phyloP scores from a whole-genome alignment of 768 basidiomycete genomes.

The Termitomyces sp. region DNA sequence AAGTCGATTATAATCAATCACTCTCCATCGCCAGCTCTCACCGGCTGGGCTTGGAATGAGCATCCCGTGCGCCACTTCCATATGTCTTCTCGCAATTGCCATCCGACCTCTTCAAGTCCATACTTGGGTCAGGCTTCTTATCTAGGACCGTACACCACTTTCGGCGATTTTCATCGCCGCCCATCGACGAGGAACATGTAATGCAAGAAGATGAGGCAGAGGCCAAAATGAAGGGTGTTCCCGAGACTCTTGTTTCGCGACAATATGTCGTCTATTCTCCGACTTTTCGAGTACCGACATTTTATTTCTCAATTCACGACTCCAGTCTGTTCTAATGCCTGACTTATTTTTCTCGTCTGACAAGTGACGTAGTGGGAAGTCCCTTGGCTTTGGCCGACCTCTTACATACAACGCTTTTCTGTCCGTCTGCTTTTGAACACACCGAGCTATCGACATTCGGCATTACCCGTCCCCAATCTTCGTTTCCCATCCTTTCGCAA shows the following conservation, averaged over 20 bases:
- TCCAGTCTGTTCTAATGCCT: conserved; percentile 46
- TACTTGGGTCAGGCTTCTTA: conserved; percentile 42
- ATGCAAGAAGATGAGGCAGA: conserved; percentile 33
- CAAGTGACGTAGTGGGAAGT: conserved; percentile 46
- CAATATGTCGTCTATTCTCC: conserved; percentile 75
- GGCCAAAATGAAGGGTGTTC: conserved; percentile 13
- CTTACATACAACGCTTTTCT: conserved; percentile 55
- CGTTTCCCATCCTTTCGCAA: conserved; percentile 78
- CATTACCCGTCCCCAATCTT: conserved; percentile 39
- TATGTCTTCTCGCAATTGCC: not conserved
- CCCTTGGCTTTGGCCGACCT: conserved; percentile 55
- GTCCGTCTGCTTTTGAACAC: conserved; percentile 34
- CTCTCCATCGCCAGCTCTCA: conserved; percentile 3
- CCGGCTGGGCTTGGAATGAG: conserved; percentile 59
- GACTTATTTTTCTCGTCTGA: conserved; percentile 3
- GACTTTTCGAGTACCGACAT: conserved; percentile 75
- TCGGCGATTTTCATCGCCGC: conserved; percentile 7
- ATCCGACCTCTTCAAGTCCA: conserved; percentile 19
- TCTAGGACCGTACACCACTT: conserved; percentile 27
- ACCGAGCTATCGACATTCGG: conserved; percentile 47
- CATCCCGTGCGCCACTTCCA: conserved; percentile 39
- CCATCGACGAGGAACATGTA: conserved; percentile 14
- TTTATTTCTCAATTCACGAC: conserved; percentile 73
- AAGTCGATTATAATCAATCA: conserved; percentile 34
- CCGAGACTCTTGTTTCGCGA: conserved; percentile 36